Conservation (phyloP, 2,329 filamentous ascomycete species). For the Neospermospora avenae region DNA sequence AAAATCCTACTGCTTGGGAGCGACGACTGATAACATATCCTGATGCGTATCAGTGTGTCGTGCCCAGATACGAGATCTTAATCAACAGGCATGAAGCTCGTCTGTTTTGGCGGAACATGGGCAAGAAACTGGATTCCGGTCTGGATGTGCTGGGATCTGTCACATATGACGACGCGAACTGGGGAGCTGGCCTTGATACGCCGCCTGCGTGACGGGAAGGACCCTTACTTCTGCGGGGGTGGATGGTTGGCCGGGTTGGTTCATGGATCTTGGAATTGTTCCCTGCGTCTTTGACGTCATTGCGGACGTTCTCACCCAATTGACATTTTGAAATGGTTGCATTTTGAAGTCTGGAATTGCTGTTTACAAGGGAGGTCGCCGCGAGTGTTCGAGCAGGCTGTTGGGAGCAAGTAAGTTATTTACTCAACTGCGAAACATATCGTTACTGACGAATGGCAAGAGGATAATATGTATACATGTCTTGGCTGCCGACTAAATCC, state of each 20-base stretch:
- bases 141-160: not conserved
- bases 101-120: not conserved
- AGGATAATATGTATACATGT: not conserved
- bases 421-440: not conserved
- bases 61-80: not conserved
- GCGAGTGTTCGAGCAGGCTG: not conserved
- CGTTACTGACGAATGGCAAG: not conserved
- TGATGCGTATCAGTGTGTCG: not conserved
- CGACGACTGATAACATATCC: not conserved
- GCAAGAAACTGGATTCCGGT: conserved; percentile 4
- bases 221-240: not conserved
- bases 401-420: not conserved
- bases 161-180: not conserved
- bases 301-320: not conserved
- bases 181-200: not conserved
- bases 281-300: not conserved
- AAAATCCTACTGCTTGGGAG: not conserved
- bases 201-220: not conserved
- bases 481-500: conserved; percentile 7
- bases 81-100: not conserved
- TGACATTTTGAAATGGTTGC: not conserved
- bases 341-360: too few relatives aligned
- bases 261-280: not conserved
- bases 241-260: not conserved
- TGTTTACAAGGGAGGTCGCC: too few relatives aligned